A percentile compares a stretch with the other conserved stretches of the same genome.
These are phyloP conservation scores for Phytophthora crassamura DNA, from an alignment of 352 stramenopile species.

Conservation along the genomic window DNA sequence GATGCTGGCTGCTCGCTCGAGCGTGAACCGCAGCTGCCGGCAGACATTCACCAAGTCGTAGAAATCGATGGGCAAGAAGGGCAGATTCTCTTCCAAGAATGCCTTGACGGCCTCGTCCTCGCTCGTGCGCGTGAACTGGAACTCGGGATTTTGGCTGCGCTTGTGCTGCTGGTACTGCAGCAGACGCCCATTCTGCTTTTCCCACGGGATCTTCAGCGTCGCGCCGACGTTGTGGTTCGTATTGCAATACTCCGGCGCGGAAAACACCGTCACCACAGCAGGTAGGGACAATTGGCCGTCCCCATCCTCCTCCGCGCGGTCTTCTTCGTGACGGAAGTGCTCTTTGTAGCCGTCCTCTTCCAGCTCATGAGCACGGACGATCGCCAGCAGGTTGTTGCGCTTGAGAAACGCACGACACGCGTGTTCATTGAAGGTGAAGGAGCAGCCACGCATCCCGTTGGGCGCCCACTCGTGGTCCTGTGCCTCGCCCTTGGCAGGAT, in stretches of 20 bases:
- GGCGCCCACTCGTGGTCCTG: constrained; percentile 61
- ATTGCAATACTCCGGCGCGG: constrained; percentile 86
- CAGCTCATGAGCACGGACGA: constrained; percentile 83
- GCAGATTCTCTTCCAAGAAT: constrained; percentile 64
- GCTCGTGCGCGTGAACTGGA: constrained; percentile 56
- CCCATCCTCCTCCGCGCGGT: constrained; percentile 20
- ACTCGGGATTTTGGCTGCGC: constrained; percentile 61
- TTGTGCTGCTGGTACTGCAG: constrained; percentile 79
- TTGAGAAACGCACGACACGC: constrained; percentile 70
- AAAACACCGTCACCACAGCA: constrained; percentile 84
- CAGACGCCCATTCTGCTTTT: constrained; percentile 40
- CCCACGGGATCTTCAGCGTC: constrained; percentile 72
- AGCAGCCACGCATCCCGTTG: constrained; percentile 78
- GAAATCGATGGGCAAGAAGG: constrained; percentile 83
- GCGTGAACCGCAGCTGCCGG: constrained; percentile 55
- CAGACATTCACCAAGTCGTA: constrained; percentile 76
- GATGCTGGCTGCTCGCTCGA: constrained; percentile 45
- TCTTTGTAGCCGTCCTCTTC: constrained; percentile 82
- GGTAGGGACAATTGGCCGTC: constrained; percentile 40
- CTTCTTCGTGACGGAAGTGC: constrained; percentile 54
- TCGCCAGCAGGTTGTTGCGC: constrained; percentile 68
- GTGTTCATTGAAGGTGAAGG: constrained; percentile 82
- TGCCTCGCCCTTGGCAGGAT: constrained; percentile 93
- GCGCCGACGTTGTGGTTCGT: constrained; percentile 85
- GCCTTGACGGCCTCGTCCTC: constrained; percentile 61